Base-by-base conservation (phyloP, 1,284 basidiomycete genomes). In the Microstroma glucosiphilum region DNA sequence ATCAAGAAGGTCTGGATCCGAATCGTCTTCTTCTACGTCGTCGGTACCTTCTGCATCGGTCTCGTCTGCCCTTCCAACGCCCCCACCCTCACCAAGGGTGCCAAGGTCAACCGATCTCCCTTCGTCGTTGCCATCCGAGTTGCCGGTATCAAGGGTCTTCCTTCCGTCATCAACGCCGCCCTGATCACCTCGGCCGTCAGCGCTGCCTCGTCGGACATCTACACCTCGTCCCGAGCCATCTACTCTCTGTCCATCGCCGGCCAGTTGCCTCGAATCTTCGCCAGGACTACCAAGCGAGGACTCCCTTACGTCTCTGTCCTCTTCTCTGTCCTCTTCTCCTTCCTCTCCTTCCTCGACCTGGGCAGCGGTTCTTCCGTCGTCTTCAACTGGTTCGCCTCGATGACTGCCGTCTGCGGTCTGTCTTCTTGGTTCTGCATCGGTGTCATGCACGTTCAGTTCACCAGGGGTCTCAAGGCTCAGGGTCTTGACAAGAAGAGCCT, bases 361-460 rank as follows among this genome's bases (percentile, higher is more conserved):
- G 64, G 62, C 1, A 56, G 21, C 6, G 71, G 72, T 30, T 63
- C 69, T n/a, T 83, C 64, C 64, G 68, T 61, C 88, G 91, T 48
- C 90, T 94, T 78, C 80, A 80, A 76, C 58, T 79, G 72, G 69
- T 66, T 72, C 72, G 65, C 87, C 69, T 86, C 87, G 73, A 80
- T 89, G 57, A 86, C 83, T 6, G 85, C 87, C 9, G 85, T 86
- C 21, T 82, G 84, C 8, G 88, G 87, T 51, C 77, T 89, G 56
- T 83, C 90, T 81, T 89, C 89, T 11, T 94, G 91, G 91, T 87
- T 88, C 71, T 89, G 84, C 56, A 89, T 90, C 80, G 86, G 87
- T 73, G 64, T 88, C 54, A 86, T 88, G 6, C 91, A 89, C 80
- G 76, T 90, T 59, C 85, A 84, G 79, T 92, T 90, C 84, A 85